Base-by-base conservation (phyloP, 2,329 filamentous ascomycete species). In the Hymenoscyphus repandus region DNA sequence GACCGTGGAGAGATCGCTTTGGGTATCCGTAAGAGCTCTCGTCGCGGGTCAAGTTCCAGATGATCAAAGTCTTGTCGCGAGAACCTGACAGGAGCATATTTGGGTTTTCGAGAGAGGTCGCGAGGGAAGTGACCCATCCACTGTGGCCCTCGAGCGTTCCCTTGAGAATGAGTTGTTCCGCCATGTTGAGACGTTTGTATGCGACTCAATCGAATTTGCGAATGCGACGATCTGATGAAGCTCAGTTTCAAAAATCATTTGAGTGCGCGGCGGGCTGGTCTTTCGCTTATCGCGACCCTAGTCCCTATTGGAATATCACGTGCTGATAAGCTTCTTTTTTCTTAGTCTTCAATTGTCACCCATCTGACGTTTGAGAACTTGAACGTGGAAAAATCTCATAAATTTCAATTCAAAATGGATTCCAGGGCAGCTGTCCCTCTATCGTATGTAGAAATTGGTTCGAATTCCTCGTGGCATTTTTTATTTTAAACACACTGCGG, bases 31-130 rank as follows among this genome's bases (percentile, higher is more conserved):
- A 99, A 72, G 89, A 86, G 73, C 85, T 85, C 80, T 97, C 93
- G 76, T 97, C 91, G 77, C 93, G 92, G 76, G 93, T 97, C 70
- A 99, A 83, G 84, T 96, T 96, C 93, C 93, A 99, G 85, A 99
- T 95, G 80, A 99, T 99, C 74, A 99, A 82, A 66, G 88, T 89
- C 88, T 97, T 96, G 84, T 99, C 93, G 79, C 93, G 90, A 73
- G 84, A 90, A 70, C 82, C 92, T 66, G 93, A 99, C 69, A 99
- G 85, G 74, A 99, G 91, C 92, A 99, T 97, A 84, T 99, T 97
- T 72, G 93, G 93, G 88, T 96, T 96, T 87, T 97, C 92, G 79
- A 96, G 87, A 69, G 92, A 96, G 74, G 92, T 97, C 69, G 92
- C 92, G 78, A 97, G 83, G 79, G 84, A 90, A 77, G 92, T 97